Evolutionary conservation across 164 flowering plant genomes (phyloP), one percentile per base, ranked within the genome.

Genomic region (Akebia trifoliata): DNA sequence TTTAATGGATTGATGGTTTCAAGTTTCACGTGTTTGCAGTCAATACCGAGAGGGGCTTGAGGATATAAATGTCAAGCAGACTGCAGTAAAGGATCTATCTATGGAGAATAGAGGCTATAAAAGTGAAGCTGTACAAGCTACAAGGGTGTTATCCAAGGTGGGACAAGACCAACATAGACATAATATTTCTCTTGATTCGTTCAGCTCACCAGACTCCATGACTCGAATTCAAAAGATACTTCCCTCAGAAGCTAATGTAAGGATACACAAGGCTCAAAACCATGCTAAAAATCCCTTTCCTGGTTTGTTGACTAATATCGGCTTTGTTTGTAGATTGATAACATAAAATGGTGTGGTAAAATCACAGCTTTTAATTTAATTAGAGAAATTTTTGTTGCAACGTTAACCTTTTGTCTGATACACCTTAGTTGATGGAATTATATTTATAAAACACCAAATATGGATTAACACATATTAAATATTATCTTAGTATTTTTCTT

Each of bases 211-310:
- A 18, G 28, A 43, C 52, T 40, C 54, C 34, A 62, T 21, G 32
- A 58, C 63, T 43, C 77, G 79, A 50, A 62, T 80, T 37, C 76
- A 74, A 59, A 82, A 75, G 61, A 77, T 86, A 43, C 22, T 78
- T 35, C 84, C 86, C 25, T 38, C 66, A 29, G 72, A 67, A 40
- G 56, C 30, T 53, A 69, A 72, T 48, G 95, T 84, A 70, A 78
- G 83, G 56, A 46, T 49, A n/a, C 43, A 18, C 31, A 29, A 46
- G 12, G 48, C 48, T 30, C 8, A n/a, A 24, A 7, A 4, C n/a
- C n/a, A n/a, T n/a, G n/a, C n/a, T n/a, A n/a, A n/a, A n/a, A n/a
- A n/a, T n/a, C 17, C 51, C 44, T n/a, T 24, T 31, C 14, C 14
- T 12, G 31, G 39, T 28, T 22, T 48, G 38, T 50, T 40, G 51